Conservation (phyloP, 352 stramenopile species). For the Globisporangium iwayamae region DNA sequence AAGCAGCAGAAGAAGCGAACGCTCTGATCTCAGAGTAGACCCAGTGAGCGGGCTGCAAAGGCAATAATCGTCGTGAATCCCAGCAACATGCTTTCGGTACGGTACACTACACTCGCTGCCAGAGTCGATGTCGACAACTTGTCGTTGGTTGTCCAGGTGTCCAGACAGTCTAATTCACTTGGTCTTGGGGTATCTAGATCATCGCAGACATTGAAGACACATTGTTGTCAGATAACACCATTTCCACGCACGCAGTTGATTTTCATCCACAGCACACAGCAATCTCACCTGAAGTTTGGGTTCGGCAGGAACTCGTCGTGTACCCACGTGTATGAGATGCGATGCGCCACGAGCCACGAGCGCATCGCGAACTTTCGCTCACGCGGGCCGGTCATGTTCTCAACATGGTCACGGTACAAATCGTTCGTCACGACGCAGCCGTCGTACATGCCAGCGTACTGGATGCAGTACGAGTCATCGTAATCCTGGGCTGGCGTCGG, state of each 20-base stretch:
- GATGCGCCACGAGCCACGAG: conserved; percentile 60
- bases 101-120: neutral
- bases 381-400: conserved; percentile 54
- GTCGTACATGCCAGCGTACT: conserved; percentile 73
- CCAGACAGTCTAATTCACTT: neutral
- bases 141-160: neutral
- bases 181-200: neutral
- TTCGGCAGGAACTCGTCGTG: conserved; percentile 86
- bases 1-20: neutral
- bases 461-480: conserved; percentile 90
- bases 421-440: conserved; percentile 88
- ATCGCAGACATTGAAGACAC: neutral
- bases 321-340: conserved; percentile 88
- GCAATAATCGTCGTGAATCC: too few species aligned
- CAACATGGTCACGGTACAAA: conserved; percentile 81
- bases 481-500: conserved; percentile 85
- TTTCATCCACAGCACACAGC: neutral
- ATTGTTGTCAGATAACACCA: neutral
- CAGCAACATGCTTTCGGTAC: neutral
- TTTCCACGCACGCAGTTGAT: neutral
- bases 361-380: conserved; percentile 61
- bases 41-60: neutral
- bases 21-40: neutral
- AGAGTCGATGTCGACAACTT: neutral
- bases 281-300: conserved; percentile 65